A percentile compares a stretch with the other conserved stretches of the same genome.
Evolutionary conservation across 441 rosid genomes (phyloP).

Genomic region (Adansonia gregorii): DNA sequence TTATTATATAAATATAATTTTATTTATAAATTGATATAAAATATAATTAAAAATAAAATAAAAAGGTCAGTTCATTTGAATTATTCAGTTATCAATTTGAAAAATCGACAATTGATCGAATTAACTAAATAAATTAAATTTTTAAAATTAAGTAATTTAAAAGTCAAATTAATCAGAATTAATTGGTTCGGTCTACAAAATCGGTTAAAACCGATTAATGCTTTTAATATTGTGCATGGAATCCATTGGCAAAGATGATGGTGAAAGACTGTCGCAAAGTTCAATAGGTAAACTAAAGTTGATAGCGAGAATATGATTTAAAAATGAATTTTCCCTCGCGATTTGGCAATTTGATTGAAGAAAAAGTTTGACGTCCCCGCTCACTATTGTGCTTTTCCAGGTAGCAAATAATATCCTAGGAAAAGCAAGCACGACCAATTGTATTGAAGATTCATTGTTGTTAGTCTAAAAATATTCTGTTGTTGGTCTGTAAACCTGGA

Average conservation of each 20-base stretch:
- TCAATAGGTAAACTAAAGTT: slow-evolving; percentile 20
- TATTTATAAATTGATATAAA: too few species aligned
- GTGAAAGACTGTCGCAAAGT: background rate
- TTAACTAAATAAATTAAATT: too few species aligned
- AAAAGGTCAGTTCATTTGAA: too few species aligned
- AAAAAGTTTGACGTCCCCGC: background rate
- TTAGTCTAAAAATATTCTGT: background rate
- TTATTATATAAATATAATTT: too few species aligned
- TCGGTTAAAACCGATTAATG: too few species aligned
- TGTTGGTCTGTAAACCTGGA: background rate
- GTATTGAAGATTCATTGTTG: background rate
- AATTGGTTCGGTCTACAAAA: too few species aligned
- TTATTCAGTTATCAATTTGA: too few species aligned
- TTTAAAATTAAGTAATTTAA: too few species aligned
- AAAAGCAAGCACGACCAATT: background rate
- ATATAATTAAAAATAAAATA: too few species aligned
- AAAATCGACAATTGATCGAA: too few species aligned
- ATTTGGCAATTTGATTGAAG: background rate
- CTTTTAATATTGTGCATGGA: background rate
- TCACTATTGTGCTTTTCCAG: background rate
- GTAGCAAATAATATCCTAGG: background rate
- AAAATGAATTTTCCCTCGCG: background rate
- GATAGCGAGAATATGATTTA: slow-evolving; percentile 10
- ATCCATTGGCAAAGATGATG: slow-evolving; percentile 1
- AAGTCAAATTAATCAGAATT: too few species aligned